Evolutionary conservation across 2,329 filamentous ascomycete genomes (phyloP), one percentile per base, ranked within the genome.

Genomic region (Trichoderma oligosporum): DNA sequence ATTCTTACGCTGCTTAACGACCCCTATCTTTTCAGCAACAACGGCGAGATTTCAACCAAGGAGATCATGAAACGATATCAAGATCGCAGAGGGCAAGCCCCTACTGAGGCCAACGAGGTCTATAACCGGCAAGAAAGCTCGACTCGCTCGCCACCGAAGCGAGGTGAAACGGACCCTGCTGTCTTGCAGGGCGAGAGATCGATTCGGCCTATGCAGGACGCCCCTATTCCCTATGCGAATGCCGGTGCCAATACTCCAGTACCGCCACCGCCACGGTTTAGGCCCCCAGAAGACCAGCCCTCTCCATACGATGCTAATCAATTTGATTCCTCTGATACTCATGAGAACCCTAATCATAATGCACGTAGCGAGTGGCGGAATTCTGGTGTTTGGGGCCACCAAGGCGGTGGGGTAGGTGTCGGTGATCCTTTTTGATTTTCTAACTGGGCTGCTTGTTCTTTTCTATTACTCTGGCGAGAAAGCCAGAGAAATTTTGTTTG

Each of bases 1-100:
- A 82, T 99, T 24, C 85, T 92, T 66, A 87, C 89, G 53, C 86
- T 97, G 52, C 79, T 97, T 24, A 89, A 87, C 68, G 93, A 99
- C 71, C 86, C 86, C 4, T 82, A 82, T 20, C 82, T 96, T 51
- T 93, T 95, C 73, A 90, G 86, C 69, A 88, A 85, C 67, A 86
- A 82, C 62, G 86, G 88, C 44, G 93, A 99, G 60, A 86, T 97
- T 61, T 97, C 93, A 1, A 96, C 92, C 5, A 99, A 99, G 72
- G 94, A 99, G 67, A 97, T 99, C 55, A 80, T 99, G 51, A 96
- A 93, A 71, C 85, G 91, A 57, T 97, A 95, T 73, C 91, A 91
- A 48, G 90, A 96, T 67, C 87, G 94, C 61, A 74, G 75, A 56
- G 78, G 78, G 6, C 75, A 79, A 41, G 74, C 85, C 74, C 74